phyloP scores from a whole-genome alignment of 257 asterid species.

The Forsythia viridissima region DNA sequence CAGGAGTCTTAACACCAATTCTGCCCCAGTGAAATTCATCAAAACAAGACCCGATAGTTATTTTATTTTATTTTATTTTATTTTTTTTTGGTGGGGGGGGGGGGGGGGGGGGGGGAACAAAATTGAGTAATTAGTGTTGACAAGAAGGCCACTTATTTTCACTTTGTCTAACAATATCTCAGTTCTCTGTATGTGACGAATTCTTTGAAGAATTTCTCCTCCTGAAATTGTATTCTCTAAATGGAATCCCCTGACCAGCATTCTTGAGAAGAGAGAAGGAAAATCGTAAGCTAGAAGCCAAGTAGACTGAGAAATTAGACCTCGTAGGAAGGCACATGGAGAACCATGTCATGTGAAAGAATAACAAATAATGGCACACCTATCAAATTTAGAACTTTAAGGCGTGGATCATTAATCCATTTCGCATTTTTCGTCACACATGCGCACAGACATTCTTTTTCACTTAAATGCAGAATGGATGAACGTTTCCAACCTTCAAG shows the following conservation, averaged over 20 bases:
- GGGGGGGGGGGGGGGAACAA: no score
- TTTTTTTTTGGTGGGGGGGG: no score
- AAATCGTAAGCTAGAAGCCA: not conserved
- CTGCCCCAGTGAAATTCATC: not conserved
- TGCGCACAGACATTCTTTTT: not conserved
- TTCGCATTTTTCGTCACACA: not conserved
- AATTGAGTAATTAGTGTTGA: no score
- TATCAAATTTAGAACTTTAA: no score
- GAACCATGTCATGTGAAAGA: not conserved
- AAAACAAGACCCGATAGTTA: not conserved
- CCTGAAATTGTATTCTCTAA: not conserved
- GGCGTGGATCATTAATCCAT: not conserved
- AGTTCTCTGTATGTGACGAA: not conserved
- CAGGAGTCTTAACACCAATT: no score
- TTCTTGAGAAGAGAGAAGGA: not conserved
- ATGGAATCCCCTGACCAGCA: not conserved
- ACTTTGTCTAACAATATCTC: not conserved
- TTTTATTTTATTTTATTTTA: no score
- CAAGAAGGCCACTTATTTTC: not conserved
- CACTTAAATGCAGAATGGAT: no score
- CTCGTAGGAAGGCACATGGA: not conserved
- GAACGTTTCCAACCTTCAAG: no score
- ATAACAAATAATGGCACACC: not conserved
- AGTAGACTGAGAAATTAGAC: not conserved
- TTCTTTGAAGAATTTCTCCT: not conserved